A percentile compares a stretch with the other conserved stretches of the same genome.
Conservation (phyloP, 2,329 filamentous ascomycete genomes). For the Chrysoporthe cubensis region DNA sequence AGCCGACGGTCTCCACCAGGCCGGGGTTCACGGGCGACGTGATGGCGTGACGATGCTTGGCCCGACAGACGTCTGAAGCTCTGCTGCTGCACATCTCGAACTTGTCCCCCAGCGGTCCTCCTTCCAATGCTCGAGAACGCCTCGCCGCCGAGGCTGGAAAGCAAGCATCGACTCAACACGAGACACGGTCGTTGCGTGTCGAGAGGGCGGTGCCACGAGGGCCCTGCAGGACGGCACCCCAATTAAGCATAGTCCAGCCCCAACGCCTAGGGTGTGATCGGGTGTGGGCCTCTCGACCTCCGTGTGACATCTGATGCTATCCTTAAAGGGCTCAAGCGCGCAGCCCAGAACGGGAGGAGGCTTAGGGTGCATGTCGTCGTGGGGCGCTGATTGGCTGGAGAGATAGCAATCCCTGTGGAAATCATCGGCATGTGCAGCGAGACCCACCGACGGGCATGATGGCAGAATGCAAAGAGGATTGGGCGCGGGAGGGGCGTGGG, state of each 20-base stretch:
- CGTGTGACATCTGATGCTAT: constrained; percentile 9
- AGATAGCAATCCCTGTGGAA: constrained; percentile 6
- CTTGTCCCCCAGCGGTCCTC: neutral
- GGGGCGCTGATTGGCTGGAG: constrained; percentile 6
- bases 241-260: neutral
- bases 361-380: neutral
- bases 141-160: neutral
- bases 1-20: neutral
- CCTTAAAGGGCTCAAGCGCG: neutral
- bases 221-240: neutral
- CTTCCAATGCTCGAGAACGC: neutral
- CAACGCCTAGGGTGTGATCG: constrained; percentile 9
- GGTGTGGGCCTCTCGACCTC: constrained; percentile 18
- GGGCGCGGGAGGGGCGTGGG: neutral
- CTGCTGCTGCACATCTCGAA: neutral
- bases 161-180: neutral
- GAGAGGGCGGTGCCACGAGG: constrained; percentile 11
- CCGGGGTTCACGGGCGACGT: neutral
- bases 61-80: neutral
- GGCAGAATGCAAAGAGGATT: neutral
- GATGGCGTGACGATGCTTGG: constrained; percentile 1
- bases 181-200: constrained; percentile 10
- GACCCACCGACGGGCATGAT: constrained; percentile 21
- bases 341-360: constrained; percentile 8
- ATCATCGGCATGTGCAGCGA: constrained; percentile 7